Percentiles rank a stretch among this genome's conserved stretches.
Conservation (phyloP, 768 basidiomycete genomes). For the Holtermanniella nyarrowii region DNA sequence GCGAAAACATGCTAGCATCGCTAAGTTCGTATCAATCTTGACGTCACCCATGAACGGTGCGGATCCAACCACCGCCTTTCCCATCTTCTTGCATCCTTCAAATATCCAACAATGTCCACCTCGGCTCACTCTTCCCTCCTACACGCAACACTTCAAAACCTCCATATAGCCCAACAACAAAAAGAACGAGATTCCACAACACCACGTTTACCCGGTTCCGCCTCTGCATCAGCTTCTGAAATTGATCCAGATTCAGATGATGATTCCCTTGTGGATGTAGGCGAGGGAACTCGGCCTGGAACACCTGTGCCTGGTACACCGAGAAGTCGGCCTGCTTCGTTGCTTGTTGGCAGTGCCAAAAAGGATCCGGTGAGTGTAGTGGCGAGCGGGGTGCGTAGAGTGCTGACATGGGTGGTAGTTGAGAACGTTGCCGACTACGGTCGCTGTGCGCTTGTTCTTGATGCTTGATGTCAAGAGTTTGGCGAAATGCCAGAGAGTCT, state of each 20-base stretch:
- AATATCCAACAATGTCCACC: constrained; percentile 16
- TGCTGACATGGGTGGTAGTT: constrained; percentile 13
- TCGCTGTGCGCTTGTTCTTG: constrained; percentile 68
- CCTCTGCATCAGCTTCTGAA: constrained; percentile 7
- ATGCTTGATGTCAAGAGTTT: constrained; percentile 56
- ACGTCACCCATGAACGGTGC: not conserved
- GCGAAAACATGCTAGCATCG: no score
- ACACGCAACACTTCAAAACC: constrained; percentile 38
- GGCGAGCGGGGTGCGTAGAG: no score
- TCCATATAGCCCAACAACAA: constrained; percentile 30
- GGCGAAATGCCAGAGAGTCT: constrained; percentile 67
- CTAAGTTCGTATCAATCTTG: not conserved
- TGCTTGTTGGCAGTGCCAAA: constrained; percentile 10
- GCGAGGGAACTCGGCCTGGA: constrained; percentile 31
- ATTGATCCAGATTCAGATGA: constrained; percentile 19
- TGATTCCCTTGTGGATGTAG: constrained; percentile 29
- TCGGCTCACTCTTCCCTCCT: constrained; percentile 26
- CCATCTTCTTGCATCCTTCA: no score
- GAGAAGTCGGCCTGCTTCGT: constrained; percentile 13
- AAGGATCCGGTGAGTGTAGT: constrained; percentile 38
- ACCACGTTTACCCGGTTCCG: constrained; percentile 9
- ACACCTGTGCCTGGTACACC: constrained; percentile 20
- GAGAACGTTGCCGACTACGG: constrained; percentile 58
- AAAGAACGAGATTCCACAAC: constrained; percentile 16
- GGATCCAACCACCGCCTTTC: not conserved